Base-by-base conservation (phyloP, 1,139 yeast species). In the Pneumocystis carinii region DNA sequence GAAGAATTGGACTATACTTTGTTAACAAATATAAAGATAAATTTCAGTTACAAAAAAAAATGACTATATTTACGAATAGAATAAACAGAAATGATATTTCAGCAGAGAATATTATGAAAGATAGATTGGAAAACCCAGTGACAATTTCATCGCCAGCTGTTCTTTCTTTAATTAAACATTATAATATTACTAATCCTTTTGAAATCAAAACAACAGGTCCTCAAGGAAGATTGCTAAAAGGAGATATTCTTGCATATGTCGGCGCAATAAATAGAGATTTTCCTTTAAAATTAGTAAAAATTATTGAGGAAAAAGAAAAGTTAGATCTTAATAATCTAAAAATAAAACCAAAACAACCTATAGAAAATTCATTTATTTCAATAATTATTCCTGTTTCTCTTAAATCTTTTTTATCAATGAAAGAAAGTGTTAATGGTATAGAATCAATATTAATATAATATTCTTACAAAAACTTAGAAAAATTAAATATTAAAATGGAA, bases 131-230 rank as follows among this genome's bases (percentile, higher is more conserved):
- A 3, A 41, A 17, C 7, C 3, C 19, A 41, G 19, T 5, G 3
- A 24, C 17, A 17, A 80, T 80, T 15, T 77, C 90, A 60, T 80
- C 86, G 66, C 98, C 98, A 29, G 84, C 97, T 0, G 98, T 92
- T 12, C 82, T 81, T 65, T 71, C 84, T 6, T 77, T 90, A 48
- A 77, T 92, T 62, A 81, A 80, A 61, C 78, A 79, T 65, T 79
- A 88, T 71, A 74, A 79, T 63, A 83, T 92, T 66, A 79, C 90
- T 1, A 74, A 59, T 24, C 85, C 81, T 60, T 90, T 86, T 19
- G 96, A 96, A 68, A 88, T 92, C 69, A 78, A 81, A 42, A 95
- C 97, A 7, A 80, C 96, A 0, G 98, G 97, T 15, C 95, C 95
- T 48, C 80, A 83, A 66, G 97, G 97, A 24, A 81, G 96, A 71